Conservation (phyloP, 2,329 filamentous ascomycete species). For the Colletotrichum musae region DNA sequence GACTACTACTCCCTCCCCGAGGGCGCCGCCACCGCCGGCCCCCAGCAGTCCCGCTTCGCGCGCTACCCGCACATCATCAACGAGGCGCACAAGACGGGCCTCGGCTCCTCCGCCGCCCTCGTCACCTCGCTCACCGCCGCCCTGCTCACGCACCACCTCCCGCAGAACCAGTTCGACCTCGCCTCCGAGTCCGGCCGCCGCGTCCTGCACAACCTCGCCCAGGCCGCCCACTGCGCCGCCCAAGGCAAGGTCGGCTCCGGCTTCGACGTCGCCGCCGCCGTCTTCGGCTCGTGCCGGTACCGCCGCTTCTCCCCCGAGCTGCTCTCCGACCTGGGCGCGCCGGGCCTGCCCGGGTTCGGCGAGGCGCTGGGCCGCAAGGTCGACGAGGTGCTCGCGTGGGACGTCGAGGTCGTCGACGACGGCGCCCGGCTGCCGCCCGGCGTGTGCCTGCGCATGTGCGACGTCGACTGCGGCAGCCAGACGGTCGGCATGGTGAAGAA, state of each 20-base stretch:
- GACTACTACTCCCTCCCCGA: conserved; percentile 82
- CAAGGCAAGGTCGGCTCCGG: conserved; percentile 97
- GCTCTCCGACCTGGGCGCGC: conserved; percentile 76
- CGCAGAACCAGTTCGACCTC: conserved; percentile 69
- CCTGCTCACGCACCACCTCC: conserved; percentile 82
- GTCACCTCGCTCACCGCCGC: conserved; percentile 89
- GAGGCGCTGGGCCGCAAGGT: conserved; percentile 76
- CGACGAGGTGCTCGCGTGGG: conserved; percentile 78
- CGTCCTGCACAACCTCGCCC: conserved; percentile 90
- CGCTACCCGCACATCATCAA: conserved; percentile 82
- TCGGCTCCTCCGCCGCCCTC: conserved; percentile 94
- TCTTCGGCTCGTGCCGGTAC: conserved; percentile 93
- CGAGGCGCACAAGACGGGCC: conserved; percentile 92
- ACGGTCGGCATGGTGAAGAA: conserved; percentile 97
- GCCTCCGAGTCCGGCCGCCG: conserved; percentile 65
- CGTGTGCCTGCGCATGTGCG: conserved; percentile 89
- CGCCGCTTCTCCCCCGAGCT: conserved; percentile 89
- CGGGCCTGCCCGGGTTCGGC: conserved; percentile 77
- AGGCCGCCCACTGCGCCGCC: conserved; percentile 93
- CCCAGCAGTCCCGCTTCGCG: conserved; percentile 72
- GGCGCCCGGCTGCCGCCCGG: conserved; percentile 80
- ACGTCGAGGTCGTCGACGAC: conserved; percentile 81
- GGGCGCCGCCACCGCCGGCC: conserved; percentile 49
- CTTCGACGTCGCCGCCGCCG: conserved; percentile 94
- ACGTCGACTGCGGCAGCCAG: conserved; percentile 94